Evolutionary conservation across 2,329 filamentous ascomycete species (phyloP).

Genomic region (Lecanicillium sp.): DNA sequence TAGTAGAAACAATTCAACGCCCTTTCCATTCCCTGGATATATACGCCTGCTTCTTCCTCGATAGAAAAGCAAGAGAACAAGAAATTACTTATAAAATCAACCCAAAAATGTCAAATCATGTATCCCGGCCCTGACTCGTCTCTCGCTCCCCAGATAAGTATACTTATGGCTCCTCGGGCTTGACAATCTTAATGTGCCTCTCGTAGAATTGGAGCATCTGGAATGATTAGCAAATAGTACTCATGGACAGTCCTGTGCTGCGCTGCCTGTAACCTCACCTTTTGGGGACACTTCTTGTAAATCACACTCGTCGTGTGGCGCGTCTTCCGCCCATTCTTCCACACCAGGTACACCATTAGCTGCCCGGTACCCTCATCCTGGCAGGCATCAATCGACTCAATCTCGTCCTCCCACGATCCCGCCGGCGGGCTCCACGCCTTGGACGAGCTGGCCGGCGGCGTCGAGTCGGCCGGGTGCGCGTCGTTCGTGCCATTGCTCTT

Average conservation of each 20-base stretch:
- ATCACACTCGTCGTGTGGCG: slow-evolving; percentile 63
- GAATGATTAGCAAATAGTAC: neutral
- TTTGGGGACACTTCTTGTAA: slow-evolving; percentile 73
- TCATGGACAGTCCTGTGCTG: neutral
- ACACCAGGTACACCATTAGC: slow-evolving; percentile 63
- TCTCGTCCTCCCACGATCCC: slow-evolving; percentile 71
- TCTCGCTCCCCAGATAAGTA: no score
- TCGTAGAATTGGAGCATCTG: slow-evolving; percentile 58
- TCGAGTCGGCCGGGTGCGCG: slow-evolving; percentile 42
- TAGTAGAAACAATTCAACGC: no score
- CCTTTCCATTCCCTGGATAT: no score
- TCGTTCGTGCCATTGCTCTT: slow-evolving; percentile 37
- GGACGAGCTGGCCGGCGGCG: slow-evolving; percentile 42
- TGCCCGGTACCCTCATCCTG: slow-evolving; percentile 56
- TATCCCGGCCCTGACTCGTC: no score
- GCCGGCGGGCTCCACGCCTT: slow-evolving; percentile 60
- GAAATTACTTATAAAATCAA: no score
- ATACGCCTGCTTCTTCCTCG: no score
- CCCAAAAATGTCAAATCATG: no score
- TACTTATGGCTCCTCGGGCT: slow-evolving; percentile 26
- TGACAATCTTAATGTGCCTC: slow-evolving; percentile 49
- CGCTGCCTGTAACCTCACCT: slow-evolving; percentile 40
- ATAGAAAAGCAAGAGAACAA: no score
- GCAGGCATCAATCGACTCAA: slow-evolving; percentile 65
- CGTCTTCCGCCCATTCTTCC: slow-evolving; percentile 69